These are phyloP conservation scores for Phellopilus nigrolimitatus DNA, from an alignment of 1,284 basidiomycete species.

Conservation along the genomic window DNA sequence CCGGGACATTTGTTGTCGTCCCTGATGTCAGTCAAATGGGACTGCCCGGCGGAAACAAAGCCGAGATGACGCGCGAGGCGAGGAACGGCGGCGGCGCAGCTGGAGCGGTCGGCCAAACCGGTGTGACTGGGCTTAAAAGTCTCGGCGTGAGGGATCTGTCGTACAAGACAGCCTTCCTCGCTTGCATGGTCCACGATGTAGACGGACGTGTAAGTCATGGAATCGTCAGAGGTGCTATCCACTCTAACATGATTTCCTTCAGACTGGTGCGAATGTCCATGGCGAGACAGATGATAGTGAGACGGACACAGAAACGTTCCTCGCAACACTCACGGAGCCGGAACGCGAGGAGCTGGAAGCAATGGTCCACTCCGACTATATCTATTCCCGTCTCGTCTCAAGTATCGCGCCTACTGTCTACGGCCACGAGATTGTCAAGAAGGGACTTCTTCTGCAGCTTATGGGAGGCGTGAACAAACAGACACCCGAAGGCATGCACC, in stretches of 20 bases:
- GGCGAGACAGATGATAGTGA: conserved; percentile 81
- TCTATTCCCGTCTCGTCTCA: conserved; percentile 90
- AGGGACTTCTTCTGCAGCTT: conserved; percentile 93
- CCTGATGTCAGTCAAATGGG: conserved; percentile 97
- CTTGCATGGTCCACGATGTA: conserved; percentile 94
- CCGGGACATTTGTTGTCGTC: conserved; percentile 96
- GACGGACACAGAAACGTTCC: conserved; percentile 75
- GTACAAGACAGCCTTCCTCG: conserved; percentile 98
- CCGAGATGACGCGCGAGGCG: conserved; percentile 87
- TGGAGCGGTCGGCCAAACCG: conserved; percentile 74
- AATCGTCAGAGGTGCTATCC: background rate
- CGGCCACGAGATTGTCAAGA: conserved; percentile 98
- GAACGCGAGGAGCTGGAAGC: conserved; percentile 92
- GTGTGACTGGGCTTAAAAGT: conserved; percentile 92
- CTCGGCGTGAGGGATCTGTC: conserved; percentile 94
- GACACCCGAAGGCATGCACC: conserved; percentile 93
- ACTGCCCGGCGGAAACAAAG: conserved; percentile 88
- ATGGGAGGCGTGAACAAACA: conserved; percentile 99
- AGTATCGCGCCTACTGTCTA: conserved; percentile 98
- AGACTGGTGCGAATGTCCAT: conserved; percentile 82
- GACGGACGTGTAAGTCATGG: conserved; percentile 69
- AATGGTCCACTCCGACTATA: conserved; percentile 93
- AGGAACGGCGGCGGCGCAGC: conserved; percentile 56
- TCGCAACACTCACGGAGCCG: conserved; percentile 84
- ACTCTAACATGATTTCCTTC: conserved; percentile 13